Evolutionary conservation across 805 yeast genomes (phyloP).

Genomic region (Candida ulmi): DNA sequence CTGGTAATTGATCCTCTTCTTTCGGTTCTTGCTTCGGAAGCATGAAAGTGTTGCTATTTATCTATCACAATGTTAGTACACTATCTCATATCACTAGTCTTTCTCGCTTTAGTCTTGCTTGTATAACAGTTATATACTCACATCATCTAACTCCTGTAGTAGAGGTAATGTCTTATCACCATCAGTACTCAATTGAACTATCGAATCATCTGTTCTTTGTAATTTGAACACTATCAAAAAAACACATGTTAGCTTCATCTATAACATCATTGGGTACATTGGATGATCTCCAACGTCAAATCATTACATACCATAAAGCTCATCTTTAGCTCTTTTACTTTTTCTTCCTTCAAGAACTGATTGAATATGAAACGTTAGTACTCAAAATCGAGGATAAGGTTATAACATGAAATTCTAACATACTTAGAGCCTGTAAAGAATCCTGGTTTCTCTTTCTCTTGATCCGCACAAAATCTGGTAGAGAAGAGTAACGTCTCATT

Average conservation of each 20-base stretch:
- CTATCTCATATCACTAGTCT: no score
- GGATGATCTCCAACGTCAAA: no score
- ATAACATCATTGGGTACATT: no score
- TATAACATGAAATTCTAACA: slow-evolving; percentile 8
- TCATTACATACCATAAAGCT: slow-evolving; percentile 21
- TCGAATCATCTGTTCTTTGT: slow-evolving; percentile 39
- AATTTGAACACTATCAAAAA: slow-evolving; percentile 35
- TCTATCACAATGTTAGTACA: no score
- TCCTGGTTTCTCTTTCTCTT: slow-evolving; percentile 85
- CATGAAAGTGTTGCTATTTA: slow-evolving; percentile 21
- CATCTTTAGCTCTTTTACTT: slow-evolving; percentile 34
- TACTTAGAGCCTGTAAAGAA: slow-evolving; percentile 73
- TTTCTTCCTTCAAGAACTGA: slow-evolving; percentile 30
- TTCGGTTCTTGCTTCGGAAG: slow-evolving; percentile 11
- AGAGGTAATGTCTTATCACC: slow-evolving; percentile 15
- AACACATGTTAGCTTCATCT: slow-evolving; percentile 5
- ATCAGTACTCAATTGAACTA: slow-evolving; percentile 11
- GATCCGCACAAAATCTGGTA: slow-evolving; percentile 70
- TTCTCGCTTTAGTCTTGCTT: no score
- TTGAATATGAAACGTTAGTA: no score
- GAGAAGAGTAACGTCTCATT: slow-evolving; percentile 3
- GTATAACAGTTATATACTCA: no score
- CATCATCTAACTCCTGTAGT: slow-evolving; percentile 18
- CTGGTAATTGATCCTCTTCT: slow-evolving; percentile 37
- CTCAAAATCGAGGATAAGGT: background rate